phyloP scores from a whole-genome alignment of 2,329 filamentous ascomycete species.

The Fusarium caatingaense region DNA sequence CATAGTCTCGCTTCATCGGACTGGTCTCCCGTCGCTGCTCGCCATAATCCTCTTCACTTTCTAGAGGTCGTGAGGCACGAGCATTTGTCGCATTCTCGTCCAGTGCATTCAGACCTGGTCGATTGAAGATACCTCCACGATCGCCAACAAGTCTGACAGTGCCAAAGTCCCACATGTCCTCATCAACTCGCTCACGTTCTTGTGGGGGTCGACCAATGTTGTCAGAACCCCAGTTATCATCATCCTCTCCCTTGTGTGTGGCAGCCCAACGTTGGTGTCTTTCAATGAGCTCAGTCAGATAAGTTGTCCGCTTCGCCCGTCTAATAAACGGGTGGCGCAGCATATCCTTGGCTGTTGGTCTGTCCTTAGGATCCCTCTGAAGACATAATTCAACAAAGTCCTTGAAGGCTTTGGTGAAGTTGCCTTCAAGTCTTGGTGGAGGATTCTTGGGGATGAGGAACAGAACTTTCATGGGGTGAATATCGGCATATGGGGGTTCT shows the following conservation, averaged over 20 bases:
- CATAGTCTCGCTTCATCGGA: conserved; percentile 64
- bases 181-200: conserved; percentile 70
- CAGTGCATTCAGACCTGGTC: conserved; percentile 75
- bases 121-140: conserved; percentile 65
- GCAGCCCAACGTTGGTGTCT: conserved; percentile 88
- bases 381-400: conserved; percentile 87
- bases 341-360: conserved; percentile 87
- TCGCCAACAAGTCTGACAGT: conserved; percentile 86
- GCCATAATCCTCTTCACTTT: conserved; percentile 62
- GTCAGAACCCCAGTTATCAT: conserved; percentile 67
- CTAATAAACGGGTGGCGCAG: conserved; percentile 91
- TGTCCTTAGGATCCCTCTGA: conserved; percentile 87
- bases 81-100: conserved; percentile 85
- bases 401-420: conserved; percentile 85
- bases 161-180: conserved; percentile 99
- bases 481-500: conserved; percentile 94
- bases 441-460: conserved; percentile 97
- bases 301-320: conserved; percentile 94
- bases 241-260: conserved; percentile 77
- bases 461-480: conserved; percentile 97
- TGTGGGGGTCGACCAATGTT: conserved; percentile 63
- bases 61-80: conserved; percentile 67
- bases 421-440: conserved; percentile 82
- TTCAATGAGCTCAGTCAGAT: conserved; percentile 95
- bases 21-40: conserved; percentile 63